These are phyloP conservation scores for Trichoderma polysporum DNA, from an alignment of 2,329 filamentous ascomycete species.

Conservation along the genomic window DNA sequence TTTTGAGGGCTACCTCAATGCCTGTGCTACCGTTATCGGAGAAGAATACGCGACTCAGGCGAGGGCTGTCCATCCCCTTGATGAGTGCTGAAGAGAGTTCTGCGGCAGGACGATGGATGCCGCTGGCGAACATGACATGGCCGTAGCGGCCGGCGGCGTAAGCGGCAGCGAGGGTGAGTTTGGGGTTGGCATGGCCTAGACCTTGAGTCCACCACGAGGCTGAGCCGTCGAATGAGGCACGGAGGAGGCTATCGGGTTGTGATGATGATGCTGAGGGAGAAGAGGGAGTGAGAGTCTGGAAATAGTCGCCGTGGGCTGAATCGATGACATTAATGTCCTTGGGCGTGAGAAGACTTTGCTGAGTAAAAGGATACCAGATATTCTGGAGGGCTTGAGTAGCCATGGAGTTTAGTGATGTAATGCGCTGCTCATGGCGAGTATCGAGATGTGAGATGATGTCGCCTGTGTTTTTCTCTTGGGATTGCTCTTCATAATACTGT, in stretches of 20 bases:
- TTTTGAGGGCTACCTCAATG: constrained; percentile 81
- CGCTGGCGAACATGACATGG: constrained; percentile 83
- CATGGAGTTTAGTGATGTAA: constrained; percentile 62
- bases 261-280: background rate
- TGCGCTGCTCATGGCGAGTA: constrained; percentile 53
- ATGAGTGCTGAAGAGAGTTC: constrained; percentile 66
- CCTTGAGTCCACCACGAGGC: constrained; percentile 93
- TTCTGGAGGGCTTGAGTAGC: constrained; percentile 56
- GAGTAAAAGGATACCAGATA: constrained; percentile 88
- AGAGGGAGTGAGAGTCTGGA: constrained; percentile 54
- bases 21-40: constrained; percentile 83
- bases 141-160: constrained; percentile 82
- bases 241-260: constrained; percentile 25
- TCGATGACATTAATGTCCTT: constrained; percentile 73
- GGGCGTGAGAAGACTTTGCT: constrained; percentile 64
- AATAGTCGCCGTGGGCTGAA: constrained; percentile 76
- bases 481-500: constrained; percentile 60
- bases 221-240: constrained; percentile 74
- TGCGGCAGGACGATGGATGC: constrained; percentile 76
- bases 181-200: constrained; percentile 74
- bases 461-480: constrained; percentile 39
- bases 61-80: constrained; percentile 57
- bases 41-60: constrained; percentile 72
- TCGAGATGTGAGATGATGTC: constrained; percentile 53
- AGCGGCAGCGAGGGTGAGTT: constrained; percentile 70